Percentiles rank a stretch among this genome's conserved stretches.
phyloP scores from a whole-genome alignment of 768 basidiomycete species.

The Daedalea quercina region DNA sequence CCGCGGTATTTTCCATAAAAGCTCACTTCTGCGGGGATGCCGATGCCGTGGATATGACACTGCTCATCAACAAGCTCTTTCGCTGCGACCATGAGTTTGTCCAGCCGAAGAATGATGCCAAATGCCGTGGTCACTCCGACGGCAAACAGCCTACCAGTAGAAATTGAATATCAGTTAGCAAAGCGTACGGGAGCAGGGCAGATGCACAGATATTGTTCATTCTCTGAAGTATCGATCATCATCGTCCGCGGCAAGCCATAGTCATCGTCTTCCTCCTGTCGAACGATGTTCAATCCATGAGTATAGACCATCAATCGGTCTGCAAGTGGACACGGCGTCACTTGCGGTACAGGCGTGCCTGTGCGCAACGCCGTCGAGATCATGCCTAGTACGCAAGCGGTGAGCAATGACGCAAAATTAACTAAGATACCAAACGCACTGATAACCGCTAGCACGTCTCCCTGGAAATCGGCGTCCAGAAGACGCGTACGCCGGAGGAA shows the following conservation, averaged over 20 bases:
- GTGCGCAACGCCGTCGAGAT: constrained; percentile 71
- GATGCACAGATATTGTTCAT: constrained; percentile 74
- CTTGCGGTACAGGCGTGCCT: constrained; percentile 73
- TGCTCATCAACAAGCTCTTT: constrained; percentile 87
- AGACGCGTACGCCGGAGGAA: constrained; percentile 71
- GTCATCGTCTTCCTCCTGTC: constrained; percentile 66
- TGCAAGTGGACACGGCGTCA: constrained; percentile 69
- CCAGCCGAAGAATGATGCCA: constrained; percentile 64
- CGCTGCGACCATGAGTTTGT: constrained; percentile 71
- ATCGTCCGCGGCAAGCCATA: constrained; percentile 66
- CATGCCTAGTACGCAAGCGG: constrained; percentile 43
- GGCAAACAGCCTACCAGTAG: constrained; percentile 47
- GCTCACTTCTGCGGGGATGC: constrained; percentile 14
- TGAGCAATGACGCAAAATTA: background rate
- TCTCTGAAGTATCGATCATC: constrained; percentile 65
- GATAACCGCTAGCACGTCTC: constrained; percentile 78
- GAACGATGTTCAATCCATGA: constrained; percentile 63
- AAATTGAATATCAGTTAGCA: too few species aligned
- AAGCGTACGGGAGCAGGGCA: background rate
- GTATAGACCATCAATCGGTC: constrained; percentile 39
- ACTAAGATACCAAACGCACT: too few species aligned
- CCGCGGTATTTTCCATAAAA: background rate
- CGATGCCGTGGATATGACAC: constrained; percentile 75
- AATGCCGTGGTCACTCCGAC: constrained; percentile 69
- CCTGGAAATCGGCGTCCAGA: constrained; percentile 75